Percentiles rank a stretch among this genome's conserved stretches.
These are phyloP conservation scores for Dendrobium chrysotoxum DNA, from an alignment of 106 monocot genomes.

Conservation along the genomic window DNA sequence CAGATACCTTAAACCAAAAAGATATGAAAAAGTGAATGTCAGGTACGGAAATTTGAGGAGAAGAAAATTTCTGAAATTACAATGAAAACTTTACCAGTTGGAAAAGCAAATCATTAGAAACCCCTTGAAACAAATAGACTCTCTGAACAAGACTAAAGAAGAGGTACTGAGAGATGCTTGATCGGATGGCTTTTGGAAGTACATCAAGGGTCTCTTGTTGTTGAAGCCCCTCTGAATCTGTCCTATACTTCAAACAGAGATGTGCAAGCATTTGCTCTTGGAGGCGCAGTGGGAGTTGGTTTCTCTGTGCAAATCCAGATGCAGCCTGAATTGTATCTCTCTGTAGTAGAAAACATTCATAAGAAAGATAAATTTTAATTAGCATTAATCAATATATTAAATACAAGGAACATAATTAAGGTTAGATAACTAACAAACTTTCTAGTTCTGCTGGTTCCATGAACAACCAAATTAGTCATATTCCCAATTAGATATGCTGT, in stretches of 20 bases:
- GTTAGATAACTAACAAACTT: constrained; percentile 49
- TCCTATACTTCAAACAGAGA: constrained; percentile 74
- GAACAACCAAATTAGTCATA: constrained; percentile 94
- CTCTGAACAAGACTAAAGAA: constrained; percentile 41
- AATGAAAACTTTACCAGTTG: constrained; percentile 52
- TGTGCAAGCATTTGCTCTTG: constrained; percentile 97
- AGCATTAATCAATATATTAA: too few species aligned
- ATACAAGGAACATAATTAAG: too few species aligned
- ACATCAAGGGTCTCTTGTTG: constrained; percentile 85
- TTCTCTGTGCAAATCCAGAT: constrained; percentile 75
- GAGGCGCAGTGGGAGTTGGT: constrained; percentile 41
- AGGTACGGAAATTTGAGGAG: background rate
- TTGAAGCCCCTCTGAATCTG: constrained; percentile 89
- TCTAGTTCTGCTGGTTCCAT: constrained; percentile 82
- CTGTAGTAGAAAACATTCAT: constrained; percentile 23
- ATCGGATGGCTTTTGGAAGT: constrained; percentile 85
- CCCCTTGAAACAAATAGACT: constrained; percentile 70
- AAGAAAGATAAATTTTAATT: background rate
- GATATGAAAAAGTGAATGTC: background rate
- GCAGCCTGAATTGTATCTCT: constrained; percentile 96
- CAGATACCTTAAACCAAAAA: constrained; percentile 56
- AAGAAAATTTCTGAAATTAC: background rate
- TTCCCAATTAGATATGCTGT: constrained; percentile 95
- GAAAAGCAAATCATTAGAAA: constrained; percentile 81
- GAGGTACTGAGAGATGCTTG: constrained; percentile 53